Conservation (phyloP, 495 filamentous ascomycete genomes). For the Choiromyces venosus region DNA sequence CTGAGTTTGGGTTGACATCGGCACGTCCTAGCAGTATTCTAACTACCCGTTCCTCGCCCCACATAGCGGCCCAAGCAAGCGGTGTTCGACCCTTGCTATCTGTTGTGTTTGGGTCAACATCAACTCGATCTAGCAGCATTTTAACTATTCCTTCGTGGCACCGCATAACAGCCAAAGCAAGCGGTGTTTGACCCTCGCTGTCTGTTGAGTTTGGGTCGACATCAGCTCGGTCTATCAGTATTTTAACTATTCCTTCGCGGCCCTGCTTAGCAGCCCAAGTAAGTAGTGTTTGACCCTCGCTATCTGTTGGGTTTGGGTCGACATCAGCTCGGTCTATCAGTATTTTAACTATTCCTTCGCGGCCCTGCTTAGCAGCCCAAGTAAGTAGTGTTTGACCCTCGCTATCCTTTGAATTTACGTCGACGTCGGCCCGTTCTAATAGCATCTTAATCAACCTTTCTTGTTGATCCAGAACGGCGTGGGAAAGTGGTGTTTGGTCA, state of each 20-base stretch:
- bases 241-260: slow-evolving; percentile 4
- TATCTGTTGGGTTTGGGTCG: slow-evolving; percentile 23
- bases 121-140: slow-evolving; percentile 32
- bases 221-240: slow-evolving; percentile 17
- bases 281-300: slow-evolving; percentile 17
- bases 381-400: slow-evolving; percentile 25
- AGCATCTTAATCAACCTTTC: slow-evolving; percentile 28
- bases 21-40: no score
- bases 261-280: slow-evolving; percentile 22
- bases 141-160: slow-evolving; percentile 34
- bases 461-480: slow-evolving; percentile 24
- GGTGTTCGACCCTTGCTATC: no score
- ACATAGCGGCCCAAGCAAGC: no score
- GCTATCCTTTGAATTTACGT: slow-evolving; percentile 21
- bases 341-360: slow-evolving; percentile 30
- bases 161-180: slow-evolving; percentile 21
- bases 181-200: slow-evolving; percentile 19
- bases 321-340: slow-evolving; percentile 26
- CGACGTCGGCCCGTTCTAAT: slow-evolving; percentile 11
- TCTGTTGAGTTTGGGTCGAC: slow-evolving; percentile 28
- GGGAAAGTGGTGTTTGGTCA: slow-evolving; percentile 18
- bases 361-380: slow-evolving; percentile 22
- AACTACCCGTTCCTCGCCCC: no score
- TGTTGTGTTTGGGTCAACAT: no score
- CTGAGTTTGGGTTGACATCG: no score